Base-by-base conservation (phyloP, 768 basidiomycete genomes). In the Kwoniella shandongensis region DNA sequence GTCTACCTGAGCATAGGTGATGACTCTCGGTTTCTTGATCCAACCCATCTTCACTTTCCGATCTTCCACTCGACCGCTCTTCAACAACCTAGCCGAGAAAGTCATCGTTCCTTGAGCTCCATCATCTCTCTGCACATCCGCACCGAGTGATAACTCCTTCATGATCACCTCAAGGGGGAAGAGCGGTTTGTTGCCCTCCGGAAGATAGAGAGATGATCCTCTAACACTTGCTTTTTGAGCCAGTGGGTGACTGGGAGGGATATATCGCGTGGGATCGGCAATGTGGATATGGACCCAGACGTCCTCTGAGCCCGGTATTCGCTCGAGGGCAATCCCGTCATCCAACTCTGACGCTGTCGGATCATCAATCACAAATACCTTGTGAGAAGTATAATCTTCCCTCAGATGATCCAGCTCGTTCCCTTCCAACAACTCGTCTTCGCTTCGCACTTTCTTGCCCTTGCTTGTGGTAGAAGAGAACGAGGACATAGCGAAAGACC, bases 211-310 rank as follows among this genome's bases (percentile, higher is more conserved):
- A 0, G 88, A 82, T 41, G 80, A 71, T 2, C 78, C 79, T 54
- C 80, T 78, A 42, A 78, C 67, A 4, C 80, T 78, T 0, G 93
- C 93, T 4, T 79, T 75, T 25, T 79, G 76, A 0, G 87, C 81
- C 2, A 91, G 69, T 5, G 78, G 63, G 72, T 93, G 87, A 1
- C 80, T 81, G 0, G 88, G 88, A 18, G 86, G 86, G 23, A 99
- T 80, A 45, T 87, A 63, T 11, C 86, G 79, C 1, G 90, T 91
- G 0, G 93, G 93, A 73, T 99, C 96, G 10, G 96, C 93, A 54
- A 99, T 82, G 71, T 98, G 96, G 23, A 87, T 81, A 66, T 97
- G 93, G 11, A 94, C 72, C 94, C 96, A 98, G 42, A 78, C 71
- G 15, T 80, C 82, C 17, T 60, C 60, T 1, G 84, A 83, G 45